Evolutionary conservation across 2,329 filamentous ascomycete genomes (phyloP), one percentile per base, ranked within the genome.

Genomic region (Lachnellula hyalina): DNA sequence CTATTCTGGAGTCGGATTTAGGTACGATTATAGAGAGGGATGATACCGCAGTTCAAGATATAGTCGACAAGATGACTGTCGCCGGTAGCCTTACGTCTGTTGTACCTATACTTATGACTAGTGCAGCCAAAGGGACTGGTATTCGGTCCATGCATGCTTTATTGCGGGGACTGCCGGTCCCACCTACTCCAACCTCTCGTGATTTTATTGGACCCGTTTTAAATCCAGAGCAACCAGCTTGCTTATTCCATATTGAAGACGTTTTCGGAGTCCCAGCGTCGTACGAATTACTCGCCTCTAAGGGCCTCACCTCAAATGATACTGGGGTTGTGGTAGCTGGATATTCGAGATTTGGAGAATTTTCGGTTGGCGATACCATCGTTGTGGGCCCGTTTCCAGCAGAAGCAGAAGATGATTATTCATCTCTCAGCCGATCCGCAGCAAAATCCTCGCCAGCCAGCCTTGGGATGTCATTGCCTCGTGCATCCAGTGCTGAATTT

Each of bases 161-260:
- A 19, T 75, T 99, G 12, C 82, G 85, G 55, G 81, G 80, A 53
- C 76, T 99, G 41, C 92, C 92, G 0, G 77, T 93, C 21, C 86
- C 86, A 6, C 73, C 77, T 1, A 64, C 71, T 0, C 79, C 79
- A 7, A 81, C 78, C 1, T 68, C 78, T 1, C 74, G 75, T 49
- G 81, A 84, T 61, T 81, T 77, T 57, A 72, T 79, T n/a, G 79
- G 79, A 1, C 56, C 51, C 17, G 73, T 74, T 42, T 66, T 83
- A 51, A 83, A 84, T 55, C 82, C 82, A 0, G 77, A 84, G 55
- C 78, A 82, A 53, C 81, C 84, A 1, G 74, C 75, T 4, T 81
- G 81, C 35, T 73, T 96, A 2, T 97, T 97, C 66, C 89, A 96
- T 66, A 82, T 97, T 23, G 93, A 97, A 67, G 93, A 96, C 63